Conservation (phyloP, 2,329 filamentous ascomycete genomes). For the Remersonia thermophila region DNA sequence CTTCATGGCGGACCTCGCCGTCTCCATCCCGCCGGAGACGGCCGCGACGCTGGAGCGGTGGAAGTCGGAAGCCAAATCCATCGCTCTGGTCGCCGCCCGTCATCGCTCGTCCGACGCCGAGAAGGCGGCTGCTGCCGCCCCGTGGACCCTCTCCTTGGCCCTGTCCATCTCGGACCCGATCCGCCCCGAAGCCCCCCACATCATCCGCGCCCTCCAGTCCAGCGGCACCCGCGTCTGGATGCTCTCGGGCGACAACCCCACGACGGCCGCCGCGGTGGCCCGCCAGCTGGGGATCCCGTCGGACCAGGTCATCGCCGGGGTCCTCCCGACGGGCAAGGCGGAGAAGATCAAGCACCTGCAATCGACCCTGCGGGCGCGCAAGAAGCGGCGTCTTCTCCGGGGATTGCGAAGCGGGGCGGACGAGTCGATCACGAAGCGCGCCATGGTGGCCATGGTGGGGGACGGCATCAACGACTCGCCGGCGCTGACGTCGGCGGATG, state of each 20-base stretch:
- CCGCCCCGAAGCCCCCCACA: constrained; percentile 54
- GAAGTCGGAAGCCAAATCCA: constrained; percentile 52
- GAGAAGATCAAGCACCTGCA: constrained; percentile 56
- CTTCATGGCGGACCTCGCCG: constrained; percentile 43
- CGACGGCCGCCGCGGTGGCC: constrained; percentile 72
- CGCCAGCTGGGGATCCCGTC: constrained; percentile 59
- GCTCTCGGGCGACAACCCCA: constrained; percentile 83
- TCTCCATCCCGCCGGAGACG: constrained; percentile 27
- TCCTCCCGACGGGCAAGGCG: constrained; percentile 73
- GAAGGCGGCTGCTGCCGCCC: not conserved
- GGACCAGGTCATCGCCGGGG: constrained; percentile 70
- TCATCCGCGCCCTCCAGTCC: constrained; percentile 52
- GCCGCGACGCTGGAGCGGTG: constrained; percentile 35
- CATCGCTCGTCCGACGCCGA: not conserved
- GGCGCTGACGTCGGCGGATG: constrained; percentile 66
- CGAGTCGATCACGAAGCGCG: constrained; percentile 26
- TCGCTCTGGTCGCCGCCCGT: constrained; percentile 45
- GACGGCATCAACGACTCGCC: constrained; percentile 86
- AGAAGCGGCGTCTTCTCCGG: no score
- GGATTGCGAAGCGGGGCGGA: constrained; percentile 10
- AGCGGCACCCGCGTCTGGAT: constrained; percentile 71
- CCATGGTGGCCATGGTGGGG: constrained; percentile 68
- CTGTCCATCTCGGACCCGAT: constrained; percentile 75
- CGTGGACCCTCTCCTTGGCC: constrained; percentile 45
- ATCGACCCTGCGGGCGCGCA: constrained; percentile 30